Base-by-base conservation (phyloP, 306 rosid genomes). In the Cotoneaster glaucophyllus region DNA sequence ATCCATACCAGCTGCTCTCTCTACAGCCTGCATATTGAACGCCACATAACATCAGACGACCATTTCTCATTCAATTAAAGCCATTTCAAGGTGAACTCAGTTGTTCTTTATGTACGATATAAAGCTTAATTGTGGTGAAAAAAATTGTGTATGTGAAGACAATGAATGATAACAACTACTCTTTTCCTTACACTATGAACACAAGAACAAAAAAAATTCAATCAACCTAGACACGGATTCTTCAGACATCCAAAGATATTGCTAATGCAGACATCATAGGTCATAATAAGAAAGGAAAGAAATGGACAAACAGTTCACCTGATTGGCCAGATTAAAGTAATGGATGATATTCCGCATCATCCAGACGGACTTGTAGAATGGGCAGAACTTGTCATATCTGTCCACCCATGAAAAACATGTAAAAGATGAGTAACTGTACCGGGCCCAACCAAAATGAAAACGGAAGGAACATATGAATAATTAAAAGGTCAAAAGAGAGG, bases 321-420 rank as follows among this genome's bases (percentile, higher is more conserved):
- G 99, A 84, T 96, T 96, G 70, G 99, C 98, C 93, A 96, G 86
- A 87, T 89, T 92, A 85, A 54, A 96, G 92, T 89, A 96, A 88
- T 96, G 99, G 74, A 96, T 96, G 78, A 96, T 96, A 84, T 96
- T 96, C 84, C 99, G 97, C 99, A 96, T 96, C 99, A 96, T 88
- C 99, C 99, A 96, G 59, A 92, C 98, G 57, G 99, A 96, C 89
- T 96, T 96, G 97, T 92, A 96, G 92, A 96, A 92, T 34, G 99
- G 99, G 78, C 99, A 96, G 88, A 85, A 96, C 77, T 96, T 96
- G 87, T 96, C 99, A 80, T 96, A 96, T 72, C 99, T 96, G 85
- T 79, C 72, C 65, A 82, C 72, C 67, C 83, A 82, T 6, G 52
- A 70, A 74, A 11, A 58, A 29, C 45, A 74, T 4, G 34, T 12